Evolutionary conservation across 129 eudicot genomes (phyloP), one percentile per base, ranked within the genome.

Genomic region (Saposhnikovia divaricata): DNA sequence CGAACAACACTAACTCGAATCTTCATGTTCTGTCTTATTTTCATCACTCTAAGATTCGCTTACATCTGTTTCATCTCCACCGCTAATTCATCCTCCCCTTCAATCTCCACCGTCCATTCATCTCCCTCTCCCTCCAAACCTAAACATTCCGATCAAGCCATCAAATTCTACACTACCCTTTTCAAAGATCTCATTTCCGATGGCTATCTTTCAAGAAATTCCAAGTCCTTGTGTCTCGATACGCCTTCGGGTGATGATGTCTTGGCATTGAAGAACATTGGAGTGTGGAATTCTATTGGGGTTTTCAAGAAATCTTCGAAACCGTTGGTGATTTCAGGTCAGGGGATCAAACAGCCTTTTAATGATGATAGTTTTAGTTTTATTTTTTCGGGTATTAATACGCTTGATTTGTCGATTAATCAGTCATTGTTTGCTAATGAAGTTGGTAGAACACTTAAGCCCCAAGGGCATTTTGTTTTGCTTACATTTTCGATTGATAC

Each of bases 171-270:
- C 75, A 84, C 92, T 12, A 84, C 93, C 1, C 82, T 89, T 7
- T 94, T 94, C 73, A 91, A 94, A 51, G 98, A 92, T 84, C 88
- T 94, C 71, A 78, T 94, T 18, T 85, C 90, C 23, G 98, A 94
- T 12, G 93, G 93, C 9, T 72, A 80, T 66, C 80, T 94, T 55
- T 81, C 88, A 9, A 85, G 92, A 9, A 76, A 84, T 51, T 87
- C 90, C 10, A 92, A 92, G 40, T 78, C 97, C 14, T 84, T 94
- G 6, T 89, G 97, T 81, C 87, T 90, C 21, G 97, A 92, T 8
- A 89, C 98, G 23, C 85, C 83, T 37, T 46, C 70, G 12, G 98
- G 97, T 16, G 88, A 87, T 13, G 98, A 92, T 50, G 98, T 94
- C 4, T 85, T 66, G 80, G 97, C 98, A 9, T 74, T 94, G 72